Evolutionary conservation across 169 alveolate genomes (phyloP).

Genomic region (Plasmodium gaboni): DNA sequence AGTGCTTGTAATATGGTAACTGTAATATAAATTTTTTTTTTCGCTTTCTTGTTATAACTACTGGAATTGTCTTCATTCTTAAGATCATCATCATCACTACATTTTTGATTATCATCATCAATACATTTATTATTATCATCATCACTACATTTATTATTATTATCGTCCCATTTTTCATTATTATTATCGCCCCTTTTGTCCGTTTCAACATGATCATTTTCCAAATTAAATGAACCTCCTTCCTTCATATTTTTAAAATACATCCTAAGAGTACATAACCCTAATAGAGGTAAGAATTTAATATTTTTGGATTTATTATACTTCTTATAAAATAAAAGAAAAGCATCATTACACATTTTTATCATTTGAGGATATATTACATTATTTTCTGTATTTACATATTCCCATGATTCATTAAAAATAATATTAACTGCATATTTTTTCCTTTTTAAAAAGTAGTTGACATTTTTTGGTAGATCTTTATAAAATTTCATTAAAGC

Average conservation of each 20-base stretch:
- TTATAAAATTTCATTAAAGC: slow-evolving; percentile 31
- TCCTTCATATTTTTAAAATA: slow-evolving; percentile 26
- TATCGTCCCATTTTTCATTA: neutral
- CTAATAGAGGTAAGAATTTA: slow-evolving; percentile 47
- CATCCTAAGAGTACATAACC: slow-evolving; percentile 53
- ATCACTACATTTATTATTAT: neutral
- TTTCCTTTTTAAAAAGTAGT: slow-evolving; percentile 32
- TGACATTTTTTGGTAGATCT: slow-evolving; percentile 5
- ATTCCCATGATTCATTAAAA: slow-evolving; percentile 63
- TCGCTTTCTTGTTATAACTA: neutral
- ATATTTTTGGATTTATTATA: slow-evolving; percentile 54
- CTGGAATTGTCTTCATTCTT: neutral
- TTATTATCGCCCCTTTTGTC: neutral
- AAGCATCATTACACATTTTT: slow-evolving; percentile 47
- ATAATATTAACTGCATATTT: slow-evolving; percentile 48
- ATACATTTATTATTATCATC: neutral
- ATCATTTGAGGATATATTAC: slow-evolving; percentile 35
- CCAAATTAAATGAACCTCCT: neutral
- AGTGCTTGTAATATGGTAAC: slow-evolving; percentile 54
- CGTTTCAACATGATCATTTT: neutral
- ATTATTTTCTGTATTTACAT: slow-evolving; percentile 32
- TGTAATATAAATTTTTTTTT: slow-evolving; percentile 32
- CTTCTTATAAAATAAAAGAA: slow-evolving; percentile 33
- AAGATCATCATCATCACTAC: neutral
- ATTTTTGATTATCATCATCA: neutral